These are phyloP conservation scores for Hordeum vulgare DNA, from an alignment of 176 grass and related monocot species.

Conservation along the genomic window MorexV3_pseudomolecules_assembly NC_058522.1:576673057-576673556, in stretches of 20 bases:
- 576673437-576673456: background rate
- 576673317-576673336: background rate
- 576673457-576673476: background rate
- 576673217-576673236: background rate
- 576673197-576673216: background rate
- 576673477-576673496: background rate
- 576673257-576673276: background rate
- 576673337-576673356: background rate
- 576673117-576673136: background rate
- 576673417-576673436: background rate
- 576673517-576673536: background rate
- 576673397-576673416: background rate
- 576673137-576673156: background rate
- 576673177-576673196: background rate
- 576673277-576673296: background rate
- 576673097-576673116: constrained; percentile 14
- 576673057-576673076: constrained; percentile 14
- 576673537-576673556: background rate
- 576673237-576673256: background rate
- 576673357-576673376: background rate
- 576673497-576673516: background rate
- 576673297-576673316: background rate
- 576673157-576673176: background rate
- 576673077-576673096: constrained; percentile 20
- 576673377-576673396: background rate